Evolutionary conservation across 139 green algal species (phyloP).

Genomic region (Dunaliella primolecta): DNA sequence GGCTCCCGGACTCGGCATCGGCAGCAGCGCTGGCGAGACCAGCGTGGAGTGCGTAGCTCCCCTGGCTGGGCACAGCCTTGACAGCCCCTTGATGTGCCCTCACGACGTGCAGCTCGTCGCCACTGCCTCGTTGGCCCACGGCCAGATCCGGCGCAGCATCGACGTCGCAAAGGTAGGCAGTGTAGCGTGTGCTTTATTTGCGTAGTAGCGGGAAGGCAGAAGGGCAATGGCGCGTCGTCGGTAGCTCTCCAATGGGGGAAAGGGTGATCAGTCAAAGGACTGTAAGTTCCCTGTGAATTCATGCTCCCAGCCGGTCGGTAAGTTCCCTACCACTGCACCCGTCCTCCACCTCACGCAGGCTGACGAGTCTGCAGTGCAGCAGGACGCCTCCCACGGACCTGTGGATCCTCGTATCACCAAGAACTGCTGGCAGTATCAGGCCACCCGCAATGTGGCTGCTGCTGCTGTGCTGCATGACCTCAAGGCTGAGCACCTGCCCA

Average conservation of each 20-base stretch:
- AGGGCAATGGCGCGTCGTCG: background rate
- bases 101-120: background rate
- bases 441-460: conserved; percentile 36
- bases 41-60: background rate
- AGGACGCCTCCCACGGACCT: conserved; percentile 19
- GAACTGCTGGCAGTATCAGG: conserved; percentile 45
- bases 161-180: background rate
- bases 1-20: background rate
- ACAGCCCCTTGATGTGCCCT: background rate
- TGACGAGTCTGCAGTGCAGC: background rate
- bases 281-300: background rate
- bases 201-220: too few species aligned
- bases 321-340: background rate
- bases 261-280: background rate
- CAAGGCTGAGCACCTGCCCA: conserved; percentile 35
- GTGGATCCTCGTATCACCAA: conserved; percentile 15
- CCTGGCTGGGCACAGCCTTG: background rate
- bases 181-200: too few species aligned
- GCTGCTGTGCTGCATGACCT: conserved; percentile 36
- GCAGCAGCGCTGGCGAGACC: background rate
- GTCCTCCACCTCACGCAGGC: background rate
- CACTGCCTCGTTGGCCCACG: background rate
- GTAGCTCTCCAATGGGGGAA: background rate
- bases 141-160: background rate
- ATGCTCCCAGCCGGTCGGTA: background rate